Conservation (phyloP, 2,329 filamentous ascomycete species). For the Xylaria sp. region DNA sequence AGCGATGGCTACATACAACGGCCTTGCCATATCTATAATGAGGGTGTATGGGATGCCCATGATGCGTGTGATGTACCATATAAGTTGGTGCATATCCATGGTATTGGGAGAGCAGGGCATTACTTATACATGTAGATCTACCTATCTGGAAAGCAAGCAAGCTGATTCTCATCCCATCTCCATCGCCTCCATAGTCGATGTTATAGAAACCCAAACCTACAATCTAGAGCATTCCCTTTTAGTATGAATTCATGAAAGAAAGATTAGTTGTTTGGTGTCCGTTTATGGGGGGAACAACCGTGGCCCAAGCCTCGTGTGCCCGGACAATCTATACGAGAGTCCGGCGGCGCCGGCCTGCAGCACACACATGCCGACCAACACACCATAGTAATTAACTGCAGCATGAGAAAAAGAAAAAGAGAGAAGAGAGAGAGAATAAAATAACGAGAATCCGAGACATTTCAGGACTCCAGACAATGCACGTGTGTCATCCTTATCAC, state of each 20-base stretch:
- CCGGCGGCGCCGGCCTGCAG: conserved; percentile 19
- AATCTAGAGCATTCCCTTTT: not conserved
- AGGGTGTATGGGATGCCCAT: not conserved
- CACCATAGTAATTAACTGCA: not conserved
- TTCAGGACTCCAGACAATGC: not conserved
- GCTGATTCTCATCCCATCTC: not conserved
- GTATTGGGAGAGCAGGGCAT: not conserved
- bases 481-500: not conserved
- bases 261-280: not conserved
- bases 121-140: not conserved
- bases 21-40: not conserved
- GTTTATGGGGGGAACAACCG: not conserved
- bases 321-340: conserved; percentile 23
- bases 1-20: not conserved
- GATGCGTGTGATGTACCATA: not conserved
- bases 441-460: conserved; percentile 10
- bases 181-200: not conserved
- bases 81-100: not conserved
- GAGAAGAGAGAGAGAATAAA: not conserved
- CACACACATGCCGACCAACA: conserved; percentile 11
- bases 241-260: not conserved
- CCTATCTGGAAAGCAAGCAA: too few relatives aligned
- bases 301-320: conserved; percentile 5
- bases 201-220: not conserved
- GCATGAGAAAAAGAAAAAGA: not conserved